Base-by-base conservation (phyloP, 1,284 basidiomycete genomes). In the Austroboletus olivaceoglutinosus region DNA sequence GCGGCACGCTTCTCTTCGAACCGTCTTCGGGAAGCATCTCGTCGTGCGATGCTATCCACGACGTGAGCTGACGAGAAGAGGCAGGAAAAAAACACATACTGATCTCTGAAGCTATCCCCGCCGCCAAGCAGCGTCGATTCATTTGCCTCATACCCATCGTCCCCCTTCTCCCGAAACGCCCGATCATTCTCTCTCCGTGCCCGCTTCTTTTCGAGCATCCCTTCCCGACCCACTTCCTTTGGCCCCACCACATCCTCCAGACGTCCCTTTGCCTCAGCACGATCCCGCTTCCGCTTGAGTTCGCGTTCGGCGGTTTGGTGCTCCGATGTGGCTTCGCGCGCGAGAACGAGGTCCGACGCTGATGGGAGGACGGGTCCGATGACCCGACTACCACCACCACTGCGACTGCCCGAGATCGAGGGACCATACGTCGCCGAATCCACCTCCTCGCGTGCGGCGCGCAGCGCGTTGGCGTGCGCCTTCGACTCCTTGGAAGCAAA, bases 231-330 rank as follows among this genome's bases (percentile, higher is more conserved):
- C 5, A 87, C 80, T 55, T 80, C 80, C 55, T 81, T 82, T 19
- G 88, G 87, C 3, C 87, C 88, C 4, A 88, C 80, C 65, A 82
- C 70, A 21, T 90, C 88, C 61, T 91, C 87, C 15, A 88, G 48
- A 40, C 81, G 73, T 12, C 88, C 86, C 60, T 82, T 85, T 15
- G 77, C 81, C 58, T 88, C 87, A 41, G 71, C 66, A 44, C 76
- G 77, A 39, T 86, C 85, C 3, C 83, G 77, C 55, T 85, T 86
- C 22, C 83, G 79, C 55, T 82, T 78, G 38, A 77, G 67, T 16
- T 72, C 66, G 9, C 80, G 73, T 45, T 87, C 82, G 3, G 76
- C 74, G 2, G 73, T 70, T 10, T 68, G 69, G 13, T 69, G 55
- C 44, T 86, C 85, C 3, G 73, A 72, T 7, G 66, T 71, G 2